Base-by-base conservation (phyloP, 2,329 filamentous ascomycete genomes). In the Falciphora oryzae region DNA sequence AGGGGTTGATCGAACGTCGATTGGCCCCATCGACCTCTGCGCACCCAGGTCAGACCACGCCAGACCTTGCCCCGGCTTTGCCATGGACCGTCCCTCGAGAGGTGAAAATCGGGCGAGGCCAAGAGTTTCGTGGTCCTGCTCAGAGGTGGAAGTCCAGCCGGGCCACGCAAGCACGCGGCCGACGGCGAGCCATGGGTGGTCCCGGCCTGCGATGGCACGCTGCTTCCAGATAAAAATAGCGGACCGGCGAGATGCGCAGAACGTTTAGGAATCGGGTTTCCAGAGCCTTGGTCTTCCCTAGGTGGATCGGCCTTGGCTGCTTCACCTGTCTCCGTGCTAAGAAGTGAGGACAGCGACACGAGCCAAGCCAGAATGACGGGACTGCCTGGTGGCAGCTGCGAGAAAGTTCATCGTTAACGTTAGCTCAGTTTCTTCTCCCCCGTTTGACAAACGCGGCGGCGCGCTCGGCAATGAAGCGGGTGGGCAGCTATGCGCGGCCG, bases 121-220 rank as follows among this genome's bases (percentile, higher is more conserved):
- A 53, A 53, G 44, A 53, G 44, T 53, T 53, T 53, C 44, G 44
- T 22, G n/a, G 10, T 53, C 44, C 18, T n/a, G 44, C 44, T 53
- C 38, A 44, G 44, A n/a, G 44, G 44, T n/a, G n/a, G n/a, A 53
- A 53, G 44, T 53, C 44, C 44, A 53, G 44, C 44, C 44, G 44
- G 18, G n/a, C 18, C 44, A 53, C n/a, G 44, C 44, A 53, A 53
- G 38, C 38, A n/a, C 7, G 44, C 44, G n/a, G 14, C 22, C 14
- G 44, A 25, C 44, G 18, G 22, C 44, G 22, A 22, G 44, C 44
- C 44, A n/a, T 53, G 44, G 44, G n/a, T n/a, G 5, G 44, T 11
- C 44, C 44, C n/a, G 22, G 22, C 18, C 22, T 53, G 44, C 22
- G n/a, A 53, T 53, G 44, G 44, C 44, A 25, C 22, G 44, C 44